phyloP scores from a whole-genome alignment of 176 grass and related monocot genomes.

The Carex pumila region DNA sequence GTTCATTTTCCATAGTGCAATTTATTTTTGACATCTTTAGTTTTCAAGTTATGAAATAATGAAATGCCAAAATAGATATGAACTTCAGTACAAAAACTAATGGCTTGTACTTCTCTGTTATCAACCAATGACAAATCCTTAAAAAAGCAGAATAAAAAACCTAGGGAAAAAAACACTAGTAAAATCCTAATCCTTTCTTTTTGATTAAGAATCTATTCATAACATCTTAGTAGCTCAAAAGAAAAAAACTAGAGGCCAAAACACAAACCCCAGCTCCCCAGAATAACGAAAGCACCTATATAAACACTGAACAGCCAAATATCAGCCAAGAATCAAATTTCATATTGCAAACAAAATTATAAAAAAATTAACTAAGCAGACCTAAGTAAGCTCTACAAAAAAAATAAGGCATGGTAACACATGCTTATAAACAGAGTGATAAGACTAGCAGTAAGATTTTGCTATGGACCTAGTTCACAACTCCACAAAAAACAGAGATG shows the following conservation, averaged over 20 bases:
- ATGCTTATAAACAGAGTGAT: not conserved
- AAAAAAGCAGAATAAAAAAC: not conserved
- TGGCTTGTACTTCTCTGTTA: not conserved
- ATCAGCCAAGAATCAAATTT: not conserved
- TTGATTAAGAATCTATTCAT: not conserved
- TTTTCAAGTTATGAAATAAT: not conserved
- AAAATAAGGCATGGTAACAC: not conserved
- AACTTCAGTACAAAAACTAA: not conserved
- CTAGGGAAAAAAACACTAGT: not conserved
- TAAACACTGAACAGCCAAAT: not conserved
- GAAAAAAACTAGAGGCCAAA: not conserved
- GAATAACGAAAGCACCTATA: not conserved
- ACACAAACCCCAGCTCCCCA: not conserved
- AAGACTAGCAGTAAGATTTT: not conserved
- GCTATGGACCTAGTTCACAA: not conserved
- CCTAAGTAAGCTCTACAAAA: slow-evolving; percentile 4
- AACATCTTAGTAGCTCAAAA: not conserved
- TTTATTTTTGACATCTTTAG: not conserved
- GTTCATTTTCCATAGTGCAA: not conserved
- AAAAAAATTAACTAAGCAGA: not conserved
- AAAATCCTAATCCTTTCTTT: not conserved
- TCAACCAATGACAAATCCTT: not conserved
- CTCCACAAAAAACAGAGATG: not conserved
- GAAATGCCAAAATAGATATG: not conserved
- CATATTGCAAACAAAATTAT: not conserved